Percentiles rank a stretch among this genome's conserved stretches.
These are phyloP conservation scores for Chalciporus pseudorubinellus DNA, from an alignment of 768 basidiomycete genomes.

Conservation along the genomic window DNA sequence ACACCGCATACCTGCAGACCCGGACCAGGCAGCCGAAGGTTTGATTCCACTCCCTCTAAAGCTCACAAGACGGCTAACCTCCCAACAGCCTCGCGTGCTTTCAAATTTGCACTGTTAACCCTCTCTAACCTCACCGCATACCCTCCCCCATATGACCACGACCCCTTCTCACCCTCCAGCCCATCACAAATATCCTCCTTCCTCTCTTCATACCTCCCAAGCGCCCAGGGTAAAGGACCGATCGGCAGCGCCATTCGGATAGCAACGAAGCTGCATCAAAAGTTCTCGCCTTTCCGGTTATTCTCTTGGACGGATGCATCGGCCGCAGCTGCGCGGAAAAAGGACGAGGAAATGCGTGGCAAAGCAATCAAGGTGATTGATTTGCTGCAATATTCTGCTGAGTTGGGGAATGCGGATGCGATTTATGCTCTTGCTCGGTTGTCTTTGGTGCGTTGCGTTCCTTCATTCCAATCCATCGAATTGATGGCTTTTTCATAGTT, in stretches of 20 bases:
- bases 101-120: constrained; percentile 70
- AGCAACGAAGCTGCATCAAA: constrained; percentile 59
- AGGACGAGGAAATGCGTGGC: constrained; percentile 62
- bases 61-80: constrained; percentile 1
- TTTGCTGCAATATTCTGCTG: constrained; percentile 75
- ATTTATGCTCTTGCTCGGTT: constrained; percentile 64
- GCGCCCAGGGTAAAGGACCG: constrained; percentile 74
- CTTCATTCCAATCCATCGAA: too few relatives aligned
- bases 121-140: constrained; percentile 62
- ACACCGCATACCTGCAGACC: constrained; percentile 31
- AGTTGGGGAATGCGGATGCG: constrained; percentile 74
- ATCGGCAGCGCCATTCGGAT: constrained; percentile 70
- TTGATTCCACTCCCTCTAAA: not conserved
- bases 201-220: constrained; percentile 66
- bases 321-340: constrained; percentile 45
- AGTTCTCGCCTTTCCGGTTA: constrained; percentile 49
- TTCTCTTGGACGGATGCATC: constrained; percentile 42
- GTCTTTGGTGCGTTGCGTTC: constrained; percentile 53
- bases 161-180: constrained; percentile 38
- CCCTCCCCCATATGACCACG: constrained; percentile 54
- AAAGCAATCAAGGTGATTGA: constrained; percentile 83
- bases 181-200: constrained; percentile 48
- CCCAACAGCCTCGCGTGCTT: constrained; percentile 61
- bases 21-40: constrained; percentile 56
- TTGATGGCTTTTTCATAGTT: constrained; percentile 43